These are phyloP conservation scores for Boletus rubropictus DNA, from an alignment of 768 basidiomycete genomes.

Conservation along the genomic window DNA sequence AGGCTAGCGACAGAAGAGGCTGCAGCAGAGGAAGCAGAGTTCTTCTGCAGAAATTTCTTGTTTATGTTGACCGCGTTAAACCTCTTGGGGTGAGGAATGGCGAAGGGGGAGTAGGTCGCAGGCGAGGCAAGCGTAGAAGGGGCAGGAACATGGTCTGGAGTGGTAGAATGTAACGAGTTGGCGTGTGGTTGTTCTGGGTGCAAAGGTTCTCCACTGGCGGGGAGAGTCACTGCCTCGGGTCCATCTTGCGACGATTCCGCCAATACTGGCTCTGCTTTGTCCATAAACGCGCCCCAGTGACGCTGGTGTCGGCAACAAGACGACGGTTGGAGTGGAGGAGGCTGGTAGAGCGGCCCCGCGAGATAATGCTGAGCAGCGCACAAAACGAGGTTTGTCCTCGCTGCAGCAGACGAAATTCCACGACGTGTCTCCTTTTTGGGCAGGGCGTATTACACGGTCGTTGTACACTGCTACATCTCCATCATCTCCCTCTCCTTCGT, in stretches of 20 bases:
- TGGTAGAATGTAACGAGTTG: slow-evolving; percentile 8
- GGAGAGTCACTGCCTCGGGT: slow-evolving; percentile 4
- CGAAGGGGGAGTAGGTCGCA: slow-evolving; percentile 19
- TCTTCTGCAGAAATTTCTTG: slow-evolving; percentile 95
- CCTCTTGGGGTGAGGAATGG: slow-evolving; percentile 64
- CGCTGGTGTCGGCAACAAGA: slow-evolving; percentile 33
- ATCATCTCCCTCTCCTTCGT: slow-evolving; percentile 58
- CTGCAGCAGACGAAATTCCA: slow-evolving; percentile 13
- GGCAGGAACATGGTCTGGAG: slow-evolving; percentile 16
- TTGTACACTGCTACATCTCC: slow-evolving; percentile 18
- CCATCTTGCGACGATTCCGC: slow-evolving; percentile 36
- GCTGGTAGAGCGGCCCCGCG: background rate
- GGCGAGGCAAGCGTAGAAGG: slow-evolving; percentile 6
- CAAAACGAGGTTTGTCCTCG: slow-evolving; percentile 7
- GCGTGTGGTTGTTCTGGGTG: slow-evolving; percentile 9
- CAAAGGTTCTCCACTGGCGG: slow-evolving; percentile 4
- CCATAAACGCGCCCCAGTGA: slow-evolving; percentile 76
- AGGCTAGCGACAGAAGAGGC: slow-evolving; percentile 40
- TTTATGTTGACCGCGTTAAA: slow-evolving; percentile 90
- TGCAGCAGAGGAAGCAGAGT: slow-evolving; percentile 51
- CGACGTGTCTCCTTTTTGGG: slow-evolving; percentile 26
- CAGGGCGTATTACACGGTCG: background rate
- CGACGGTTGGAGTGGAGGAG: background rate
- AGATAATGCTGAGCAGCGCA: background rate
- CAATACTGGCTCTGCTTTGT: slow-evolving; percentile 41